A percentile compares a stretch with the other conserved stretches of the same genome.
Evolutionary conservation across 1,284 basidiomycete species (phyloP).

Genomic region (Coniferiporia sulphurascens): DNA sequence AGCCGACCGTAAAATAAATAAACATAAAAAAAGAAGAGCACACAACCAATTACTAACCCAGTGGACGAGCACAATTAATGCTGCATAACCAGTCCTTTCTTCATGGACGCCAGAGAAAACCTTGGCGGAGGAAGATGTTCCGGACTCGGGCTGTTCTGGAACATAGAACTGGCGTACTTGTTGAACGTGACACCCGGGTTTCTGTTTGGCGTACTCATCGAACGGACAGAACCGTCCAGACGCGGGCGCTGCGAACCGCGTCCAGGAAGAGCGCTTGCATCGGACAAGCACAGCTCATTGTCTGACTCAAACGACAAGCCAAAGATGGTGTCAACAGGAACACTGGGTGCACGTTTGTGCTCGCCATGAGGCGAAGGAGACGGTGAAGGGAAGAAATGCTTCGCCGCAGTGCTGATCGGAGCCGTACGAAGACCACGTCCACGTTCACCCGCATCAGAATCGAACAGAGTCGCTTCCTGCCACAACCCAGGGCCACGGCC

Average conservation of each 20-base stretch:
- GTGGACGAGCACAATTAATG: background rate
- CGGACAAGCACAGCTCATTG: slow-evolving; percentile 10
- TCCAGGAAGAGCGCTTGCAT: slow-evolving; percentile 8
- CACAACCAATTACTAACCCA: background rate
- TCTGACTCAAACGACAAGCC: slow-evolving; percentile 15
- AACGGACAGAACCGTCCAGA: slow-evolving; percentile 3
- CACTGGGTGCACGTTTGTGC: slow-evolving; percentile 16
- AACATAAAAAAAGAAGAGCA: too few species aligned
- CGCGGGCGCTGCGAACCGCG: slow-evolving; percentile 4
- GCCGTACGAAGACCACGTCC: slow-evolving; percentile 11
- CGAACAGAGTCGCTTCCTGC: slow-evolving; percentile 1
- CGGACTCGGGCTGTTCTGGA: slow-evolving; percentile 21
- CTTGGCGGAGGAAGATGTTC: slow-evolving; percentile 17
- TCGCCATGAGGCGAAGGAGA: slow-evolving; percentile 8
- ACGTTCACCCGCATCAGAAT: slow-evolving; percentile 1
- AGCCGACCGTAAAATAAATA: background rate
- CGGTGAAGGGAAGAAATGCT: slow-evolving; percentile 14
- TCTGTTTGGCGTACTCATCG: slow-evolving; percentile 10
- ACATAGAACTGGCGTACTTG: slow-evolving; percentile 17
- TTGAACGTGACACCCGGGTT: slow-evolving; percentile 3
- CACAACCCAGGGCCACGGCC: slow-evolving; percentile 1
- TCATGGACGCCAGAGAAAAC: slow-evolving; percentile 13
- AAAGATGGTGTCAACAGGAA: slow-evolving; percentile 12
- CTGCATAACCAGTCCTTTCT: slow-evolving; percentile 8
- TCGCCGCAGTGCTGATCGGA: slow-evolving; percentile 11